Evolutionary conservation across 2,329 filamentous ascomycete genomes (phyloP).

Genomic region (Keithomyces neogunnii): DNA sequence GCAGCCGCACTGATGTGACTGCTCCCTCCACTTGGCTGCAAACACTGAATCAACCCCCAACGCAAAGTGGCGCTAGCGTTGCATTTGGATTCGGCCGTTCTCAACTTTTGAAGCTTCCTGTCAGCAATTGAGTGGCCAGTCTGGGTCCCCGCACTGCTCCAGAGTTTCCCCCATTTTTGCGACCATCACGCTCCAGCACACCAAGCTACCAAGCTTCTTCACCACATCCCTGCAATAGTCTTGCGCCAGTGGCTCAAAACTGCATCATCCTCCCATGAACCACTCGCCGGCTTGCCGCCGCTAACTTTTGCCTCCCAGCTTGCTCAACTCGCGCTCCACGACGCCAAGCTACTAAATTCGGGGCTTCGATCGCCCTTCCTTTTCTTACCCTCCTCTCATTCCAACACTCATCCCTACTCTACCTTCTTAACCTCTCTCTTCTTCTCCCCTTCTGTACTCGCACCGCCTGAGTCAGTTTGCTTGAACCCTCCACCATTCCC

Average conservation of each 20-base stretch:
- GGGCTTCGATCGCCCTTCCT: slow-evolving; percentile 12
- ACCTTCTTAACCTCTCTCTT: slow-evolving; percentile 21
- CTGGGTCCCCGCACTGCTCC: slow-evolving; percentile 8
- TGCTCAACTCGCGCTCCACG: slow-evolving; percentile 42
- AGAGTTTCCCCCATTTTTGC: background rate
- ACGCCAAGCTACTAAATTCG: slow-evolving; percentile 34
- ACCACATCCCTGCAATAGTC: slow-evolving; percentile 5
- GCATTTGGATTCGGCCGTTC: slow-evolving; percentile 7
- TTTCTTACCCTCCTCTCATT: slow-evolving; percentile 7
- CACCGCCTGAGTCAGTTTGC: slow-evolving; percentile 40
- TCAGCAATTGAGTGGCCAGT: background rate
- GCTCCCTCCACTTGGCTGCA: too few relatives aligned
- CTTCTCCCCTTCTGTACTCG: slow-evolving; percentile 19
- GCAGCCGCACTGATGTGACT: background rate
- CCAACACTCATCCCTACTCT: slow-evolving; percentile 16
- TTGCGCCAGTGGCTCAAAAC: slow-evolving; percentile 5
- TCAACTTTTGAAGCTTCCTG: background rate
- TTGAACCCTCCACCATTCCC: slow-evolving; percentile 46
- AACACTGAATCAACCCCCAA: background rate
- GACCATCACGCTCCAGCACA: background rate
- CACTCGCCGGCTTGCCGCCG: background rate
- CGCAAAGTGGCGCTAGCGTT: slow-evolving; percentile 5
- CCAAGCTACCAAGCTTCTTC: background rate
- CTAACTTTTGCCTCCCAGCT: slow-evolving; percentile 25
- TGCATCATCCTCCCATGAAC: slow-evolving; percentile 5